Percentiles rank a stretch among this genome's conserved stretches.
These are phyloP conservation scores for Crithidia expoeki DNA, from an alignment of 208 protist species.

Conservation along the genomic window DNA sequence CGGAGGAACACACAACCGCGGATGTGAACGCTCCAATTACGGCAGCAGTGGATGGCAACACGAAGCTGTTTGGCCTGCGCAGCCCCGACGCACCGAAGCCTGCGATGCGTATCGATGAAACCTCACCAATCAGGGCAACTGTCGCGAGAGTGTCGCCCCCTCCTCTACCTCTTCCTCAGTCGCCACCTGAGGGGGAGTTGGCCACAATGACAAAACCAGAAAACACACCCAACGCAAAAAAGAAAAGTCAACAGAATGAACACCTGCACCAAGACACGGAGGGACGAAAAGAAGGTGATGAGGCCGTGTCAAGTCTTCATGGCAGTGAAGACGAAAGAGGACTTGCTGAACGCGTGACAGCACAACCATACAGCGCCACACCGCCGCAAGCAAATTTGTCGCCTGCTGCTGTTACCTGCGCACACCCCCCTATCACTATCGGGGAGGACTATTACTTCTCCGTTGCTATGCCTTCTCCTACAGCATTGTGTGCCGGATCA, in stretches of 20 bases:
- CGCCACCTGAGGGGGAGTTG: neutral
- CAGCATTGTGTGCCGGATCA: neutral
- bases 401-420: neutral
- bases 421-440: conserved; percentile 32
- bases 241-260: neutral
- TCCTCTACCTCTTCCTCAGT: neutral
- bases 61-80: neutral
- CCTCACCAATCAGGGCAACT: neutral
- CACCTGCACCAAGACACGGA: neutral
- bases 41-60: neutral
- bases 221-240: neutral
- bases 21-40: neutral
- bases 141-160: too few species aligned
- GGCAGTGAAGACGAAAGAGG: neutral
- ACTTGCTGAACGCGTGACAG: too few species aligned
- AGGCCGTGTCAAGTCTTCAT: neutral
- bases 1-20: neutral
- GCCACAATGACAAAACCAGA: neutral
- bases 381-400: too few species aligned
- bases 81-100: conserved; percentile 1
- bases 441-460: conserved; percentile 80
- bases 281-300: neutral
- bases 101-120: too few species aligned
- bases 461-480: conserved; percentile 7
- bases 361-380: too few species aligned